Evolutionary conservation across 2,329 filamentous ascomycete genomes (phyloP).

Genomic region (Calonectria montana): DNA sequence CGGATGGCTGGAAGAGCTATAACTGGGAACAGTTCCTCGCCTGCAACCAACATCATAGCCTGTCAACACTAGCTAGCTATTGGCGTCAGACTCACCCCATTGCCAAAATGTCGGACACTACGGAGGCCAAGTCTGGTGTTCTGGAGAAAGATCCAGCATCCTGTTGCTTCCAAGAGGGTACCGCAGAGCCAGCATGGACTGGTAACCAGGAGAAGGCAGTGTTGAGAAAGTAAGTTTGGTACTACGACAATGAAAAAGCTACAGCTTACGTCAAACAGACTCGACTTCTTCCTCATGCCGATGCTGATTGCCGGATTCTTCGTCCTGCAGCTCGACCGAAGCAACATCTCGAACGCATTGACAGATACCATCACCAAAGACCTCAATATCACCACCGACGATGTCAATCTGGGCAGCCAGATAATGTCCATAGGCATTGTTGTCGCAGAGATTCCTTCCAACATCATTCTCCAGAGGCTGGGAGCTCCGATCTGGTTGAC

Average conservation of each 20-base stretch:
- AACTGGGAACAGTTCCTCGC: neutral
- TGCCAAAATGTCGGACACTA: neutral
- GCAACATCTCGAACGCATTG: slow-evolving; percentile 58
- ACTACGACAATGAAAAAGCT: rapidly evolving
- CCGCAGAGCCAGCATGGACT: slow-evolving; percentile 22
- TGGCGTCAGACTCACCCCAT: neutral
- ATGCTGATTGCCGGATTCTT: slow-evolving; percentile 59
- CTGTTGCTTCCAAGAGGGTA: neutral
- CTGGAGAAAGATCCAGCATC: slow-evolving; percentile 1
- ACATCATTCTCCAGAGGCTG: slow-evolving; percentile 31
- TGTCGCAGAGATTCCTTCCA: slow-evolving; percentile 48
- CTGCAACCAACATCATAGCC: neutral
- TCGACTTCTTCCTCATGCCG: slow-evolving; percentile 55
- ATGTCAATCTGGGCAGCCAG: slow-evolving; percentile 62
- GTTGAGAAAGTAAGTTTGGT: slow-evolving; percentile 36
- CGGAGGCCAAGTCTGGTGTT: neutral
- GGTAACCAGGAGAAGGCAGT: slow-evolving; percentile 14
- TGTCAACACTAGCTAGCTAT: neutral
- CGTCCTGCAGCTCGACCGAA: slow-evolving; percentile 53
- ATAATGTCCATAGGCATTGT: slow-evolving; percentile 61
- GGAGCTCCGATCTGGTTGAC: slow-evolving; percentile 36
- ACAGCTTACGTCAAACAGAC: neutral
- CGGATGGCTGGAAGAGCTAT: neutral
- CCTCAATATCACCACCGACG: slow-evolving; percentile 58
- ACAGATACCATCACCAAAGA: slow-evolving; percentile 61